Base-by-base conservation (phyloP, 140 eudicot species). In the Ambrosia hybrid region DNA sequence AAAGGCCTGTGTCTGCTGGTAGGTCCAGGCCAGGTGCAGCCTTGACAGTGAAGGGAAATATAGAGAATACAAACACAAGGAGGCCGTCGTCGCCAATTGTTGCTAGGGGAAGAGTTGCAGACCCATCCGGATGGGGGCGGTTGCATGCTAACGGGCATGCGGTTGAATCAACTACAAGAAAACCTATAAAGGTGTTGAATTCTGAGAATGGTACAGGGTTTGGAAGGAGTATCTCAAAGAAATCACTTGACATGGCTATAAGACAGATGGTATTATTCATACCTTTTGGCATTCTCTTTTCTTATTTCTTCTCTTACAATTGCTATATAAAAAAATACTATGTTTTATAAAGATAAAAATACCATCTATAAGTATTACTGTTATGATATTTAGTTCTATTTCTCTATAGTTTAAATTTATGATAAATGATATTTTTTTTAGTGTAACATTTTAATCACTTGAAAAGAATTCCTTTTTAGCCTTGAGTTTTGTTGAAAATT, bases 191-290 rank as follows among this genome's bases (percentile, higher is more conserved):
- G 83, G 57, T 81, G 36, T 78, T 86, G 48, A 33, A 73, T 34
- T 72, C 92, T 46, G 60, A 83, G 4, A 87, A 59, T 46, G 72
- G 84, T 73, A 64, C 84, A 4, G 96, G 96, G 10, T 83, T 88
- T 73, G 97, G 97, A 75, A 83, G 97, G 83, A 86, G 73, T 10
- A 91, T 91, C 75, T 86, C 96, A 41, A 89, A 89, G 82, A 92
- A 89, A 73, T 92, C 96, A 38, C 85, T 92, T 39, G 96, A 92
- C 73, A 89, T 92, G 98, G 95, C 95, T 41, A 89, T 92, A 9
- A 85, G 83, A 74, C 96, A 92, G 70, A 92, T 89, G 98, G 98
- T 89, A 89, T 62, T 7, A 38, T 62, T 9, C 7, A 17, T 73
- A 36, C 57, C 59, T 33, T 75, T 52, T 36, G 8, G 17, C 33